Base-by-base conservation (phyloP, 306 rosid species). In the Castanea mollissima region DNA sequence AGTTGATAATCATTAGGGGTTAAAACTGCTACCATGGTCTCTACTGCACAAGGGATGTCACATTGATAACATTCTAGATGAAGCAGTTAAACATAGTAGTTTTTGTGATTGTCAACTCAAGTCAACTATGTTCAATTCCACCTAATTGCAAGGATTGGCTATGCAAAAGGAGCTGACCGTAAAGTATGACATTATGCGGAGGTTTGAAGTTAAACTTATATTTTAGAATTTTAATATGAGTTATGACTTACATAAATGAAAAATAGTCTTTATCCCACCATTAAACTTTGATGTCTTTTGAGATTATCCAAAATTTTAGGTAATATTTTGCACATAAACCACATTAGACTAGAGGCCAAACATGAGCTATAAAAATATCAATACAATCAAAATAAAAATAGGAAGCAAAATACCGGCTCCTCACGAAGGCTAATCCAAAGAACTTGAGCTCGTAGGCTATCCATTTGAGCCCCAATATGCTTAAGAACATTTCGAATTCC, bases 381-480 rank as follows among this genome's bases (percentile, higher is more conserved):
- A 18, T 19, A 3, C 11, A 23, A 18, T 4, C 15, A 35, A 67
- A 7, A 38, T 23, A 73, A 64, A 57, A 35, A 57, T 49, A 57
- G 20, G 51, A 55, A 23, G 11, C 57, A 55, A 49, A 13, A 31
- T 87, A 94, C 98, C 77, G 97, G 96, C 80, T 94, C 98, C 85
- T 94, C 98, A 1, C 98, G 97, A 72, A 94, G 98, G 76, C 79
- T 94, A 74, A 94, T 89, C 98, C 98, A 94, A 58, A 90, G 97
- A 82, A 94, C 86, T 54, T 83, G 85, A 4, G 85, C 69, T 62
- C 38, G 75, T 67, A 86, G 87, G 25, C 88, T 81, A 73, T 86
- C 83, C 14, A 55, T 57, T 62, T 84, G 94, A 75, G 92, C 92
- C 64, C 91, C 92, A 85, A 94, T 86, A 77, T 90, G 90, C 75